Evolutionary conservation across 768 basidiomycete species (phyloP).

Genomic region (Rhodotorula toruloides): DNA sequence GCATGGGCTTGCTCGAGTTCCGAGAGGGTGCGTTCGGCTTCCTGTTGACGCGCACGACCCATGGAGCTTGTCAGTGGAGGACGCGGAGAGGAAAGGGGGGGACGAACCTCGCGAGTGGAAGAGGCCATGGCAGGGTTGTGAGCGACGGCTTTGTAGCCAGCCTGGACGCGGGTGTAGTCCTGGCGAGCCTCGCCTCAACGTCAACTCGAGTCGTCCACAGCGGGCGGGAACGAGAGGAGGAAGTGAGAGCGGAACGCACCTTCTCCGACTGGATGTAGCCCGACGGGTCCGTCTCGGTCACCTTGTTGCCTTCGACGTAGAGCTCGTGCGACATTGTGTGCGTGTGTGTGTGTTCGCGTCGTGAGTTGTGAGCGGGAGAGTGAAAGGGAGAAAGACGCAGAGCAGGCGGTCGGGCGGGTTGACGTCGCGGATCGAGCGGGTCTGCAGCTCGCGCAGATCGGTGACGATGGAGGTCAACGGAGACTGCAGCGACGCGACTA

Average conservation of each 20-base stretch:
- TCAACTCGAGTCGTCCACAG: too few species aligned
- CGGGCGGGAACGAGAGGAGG: neutral
- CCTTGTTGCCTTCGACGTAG: slow-evolving; percentile 12
- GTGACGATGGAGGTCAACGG: too few species aligned
- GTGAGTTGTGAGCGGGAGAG: neutral
- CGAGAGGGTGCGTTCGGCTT: too few species aligned
- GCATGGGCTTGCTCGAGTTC: too few species aligned
- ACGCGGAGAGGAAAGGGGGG: neutral
- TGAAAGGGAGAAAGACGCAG: neutral
- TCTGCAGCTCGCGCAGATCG: too few species aligned
- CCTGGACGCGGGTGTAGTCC: slow-evolving; percentile 9
- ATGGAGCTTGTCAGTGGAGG: too few species aligned
- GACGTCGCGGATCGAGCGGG: too few species aligned
- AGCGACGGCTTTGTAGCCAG: slow-evolving; percentile 4
- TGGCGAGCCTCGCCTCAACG: too few species aligned
- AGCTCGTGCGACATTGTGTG: slow-evolving; percentile 13
- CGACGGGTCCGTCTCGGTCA: slow-evolving; percentile 5
- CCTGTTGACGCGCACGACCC: too few species aligned
- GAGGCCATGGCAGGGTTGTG: slow-evolving; percentile 9
- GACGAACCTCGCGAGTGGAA: slow-evolving; percentile 2
- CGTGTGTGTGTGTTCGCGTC: neutral
- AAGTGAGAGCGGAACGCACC: neutral
- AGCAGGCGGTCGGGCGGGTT: too few species aligned
- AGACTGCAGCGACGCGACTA: too few species aligned
- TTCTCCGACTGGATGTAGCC: too few species aligned